Evolutionary conservation across 306 rosid species (phyloP), one percentile per base, ranked within the genome.

Genomic region (Trifolium subterraneum): DNA sequence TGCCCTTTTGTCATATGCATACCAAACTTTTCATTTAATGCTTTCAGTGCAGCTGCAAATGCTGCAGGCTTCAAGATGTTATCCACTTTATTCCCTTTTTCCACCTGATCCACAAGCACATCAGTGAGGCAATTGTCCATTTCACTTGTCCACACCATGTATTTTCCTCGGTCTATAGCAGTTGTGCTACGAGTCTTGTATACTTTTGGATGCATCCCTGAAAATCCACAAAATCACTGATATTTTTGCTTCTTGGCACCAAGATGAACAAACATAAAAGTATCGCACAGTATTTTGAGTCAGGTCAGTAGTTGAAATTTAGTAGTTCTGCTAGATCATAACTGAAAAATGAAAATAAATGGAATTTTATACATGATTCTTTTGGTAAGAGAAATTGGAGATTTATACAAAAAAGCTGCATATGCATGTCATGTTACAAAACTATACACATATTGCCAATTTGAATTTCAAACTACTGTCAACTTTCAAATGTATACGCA

Each of bases 81-180:
- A 72, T 87, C 91, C 22, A 80, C 78, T 70, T 68, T 84, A 81
- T 82, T 84, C 73, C 91, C 87, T 69, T 64, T 78, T 60, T 72
- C 73, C 36, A 82, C 91, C 81, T 87, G 81, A 69, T 87, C 87
- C 7, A 62, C 78, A 75, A 87, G 87, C 70, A 78, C 83, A 71
- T 68, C 71, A n/a, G 77, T 60, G 20, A 84, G 88, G 79, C 82
- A 78, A 41, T 41, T 78, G 85, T 84, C 91, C 88, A 87, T 87
- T 75, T 87, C 83, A 71, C 65, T 64, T 20, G 88, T 87, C 91
- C 91, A 87, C 7, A 79, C 73, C 38, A 82, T 36, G 62, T 84
- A 75, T 69, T 68, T 82, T 55, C 58, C 79, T 67, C 78, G 85
- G 74, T 84, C 87, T 58, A 82, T 87, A 69, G 48, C 84, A 80